Conservation (phyloP, 257 asterid species). For the Solanum virginianum region DNA sequence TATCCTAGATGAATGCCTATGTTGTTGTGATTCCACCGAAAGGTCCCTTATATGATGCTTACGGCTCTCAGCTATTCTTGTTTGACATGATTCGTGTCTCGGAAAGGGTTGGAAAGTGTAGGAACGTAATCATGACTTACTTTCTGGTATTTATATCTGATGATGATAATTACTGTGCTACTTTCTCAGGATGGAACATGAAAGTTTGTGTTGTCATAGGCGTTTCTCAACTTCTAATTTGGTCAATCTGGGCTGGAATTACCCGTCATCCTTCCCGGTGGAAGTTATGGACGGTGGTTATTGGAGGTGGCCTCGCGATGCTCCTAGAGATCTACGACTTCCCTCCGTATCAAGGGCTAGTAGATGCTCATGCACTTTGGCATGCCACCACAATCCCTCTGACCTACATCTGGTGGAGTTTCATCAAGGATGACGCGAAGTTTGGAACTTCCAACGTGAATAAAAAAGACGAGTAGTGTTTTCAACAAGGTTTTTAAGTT, state of each 20-base stretch:
- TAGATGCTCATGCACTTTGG: constrained; percentile 81
- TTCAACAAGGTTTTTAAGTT: background rate
- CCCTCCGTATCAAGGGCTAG: constrained; percentile 57
- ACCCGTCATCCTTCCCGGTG: constrained; percentile 53
- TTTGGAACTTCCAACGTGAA: constrained; percentile 35
- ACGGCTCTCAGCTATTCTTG: background rate
- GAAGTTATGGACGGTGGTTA: constrained; percentile 62
- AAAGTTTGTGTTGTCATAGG: constrained; percentile 55
- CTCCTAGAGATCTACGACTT: constrained; percentile 66
- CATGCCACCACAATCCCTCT: constrained; percentile 78
- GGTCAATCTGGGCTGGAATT: constrained; percentile 75
- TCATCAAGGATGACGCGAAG: constrained; percentile 62
- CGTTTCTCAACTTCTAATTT: constrained; percentile 29
- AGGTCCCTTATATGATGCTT: background rate
- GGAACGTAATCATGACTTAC: background rate
- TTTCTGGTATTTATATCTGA: background rate
- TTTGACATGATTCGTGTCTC: background rate
- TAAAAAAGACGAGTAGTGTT: constrained; percentile 41
- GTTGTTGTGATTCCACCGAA: background rate
- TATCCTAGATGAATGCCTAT: background rate
- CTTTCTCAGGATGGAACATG: constrained; percentile 60
- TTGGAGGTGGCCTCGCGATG: constrained; percentile 57
- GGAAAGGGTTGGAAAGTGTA: background rate
- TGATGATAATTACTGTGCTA: background rate
- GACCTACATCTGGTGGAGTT: constrained; percentile 80